Evolutionary conservation across 306 rosid genomes (phyloP).

Genomic region (Malus orientalis): DNA sequence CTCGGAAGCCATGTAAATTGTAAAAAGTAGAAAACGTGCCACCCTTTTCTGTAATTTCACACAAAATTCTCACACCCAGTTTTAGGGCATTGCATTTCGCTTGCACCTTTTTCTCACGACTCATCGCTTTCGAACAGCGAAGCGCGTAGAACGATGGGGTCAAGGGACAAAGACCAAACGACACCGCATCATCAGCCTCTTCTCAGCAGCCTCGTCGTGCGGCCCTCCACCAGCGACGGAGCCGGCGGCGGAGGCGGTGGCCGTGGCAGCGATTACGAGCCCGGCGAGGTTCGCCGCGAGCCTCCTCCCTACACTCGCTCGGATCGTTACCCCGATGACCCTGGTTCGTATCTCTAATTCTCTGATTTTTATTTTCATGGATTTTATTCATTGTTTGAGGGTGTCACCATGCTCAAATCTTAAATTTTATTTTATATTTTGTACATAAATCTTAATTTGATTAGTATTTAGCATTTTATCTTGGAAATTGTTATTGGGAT

Average conservation of each 20-base stretch:
- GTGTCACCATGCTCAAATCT: not conserved
- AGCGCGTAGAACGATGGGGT: conserved; percentile 22
- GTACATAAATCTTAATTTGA: not conserved
- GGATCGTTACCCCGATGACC: conserved; percentile 32
- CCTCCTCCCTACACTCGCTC: conserved; percentile 41
- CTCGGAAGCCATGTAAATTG: not conserved
- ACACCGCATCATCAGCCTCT: conserved; percentile 44
- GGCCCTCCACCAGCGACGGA: conserved; percentile 41
- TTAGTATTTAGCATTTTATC: not conserved
- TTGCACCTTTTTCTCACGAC: not conserved
- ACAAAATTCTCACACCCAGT: not conserved
- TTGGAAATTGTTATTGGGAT: too few species aligned
- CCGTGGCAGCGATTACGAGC: conserved; percentile 42
- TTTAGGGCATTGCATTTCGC: not conserved
- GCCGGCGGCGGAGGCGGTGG: conserved; percentile 29
- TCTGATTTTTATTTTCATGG: not conserved
- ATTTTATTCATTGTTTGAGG: not conserved
- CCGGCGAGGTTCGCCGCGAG: conserved; percentile 47
- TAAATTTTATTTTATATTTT: not conserved
- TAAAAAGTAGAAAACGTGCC: not conserved
- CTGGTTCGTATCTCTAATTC: conserved; percentile 29
- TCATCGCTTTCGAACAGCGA: not conserved
- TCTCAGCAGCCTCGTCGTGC: conserved; percentile 54
- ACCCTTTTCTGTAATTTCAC: not conserved
- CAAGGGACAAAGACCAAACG: conserved; percentile 40